Percentiles rank a stretch among this genome's conserved stretches.
These are phyloP conservation scores for Neopestalotiopsis rosae DNA, from an alignment of 2,329 filamentous ascomycete genomes.

Conservation along the genomic window DNA sequence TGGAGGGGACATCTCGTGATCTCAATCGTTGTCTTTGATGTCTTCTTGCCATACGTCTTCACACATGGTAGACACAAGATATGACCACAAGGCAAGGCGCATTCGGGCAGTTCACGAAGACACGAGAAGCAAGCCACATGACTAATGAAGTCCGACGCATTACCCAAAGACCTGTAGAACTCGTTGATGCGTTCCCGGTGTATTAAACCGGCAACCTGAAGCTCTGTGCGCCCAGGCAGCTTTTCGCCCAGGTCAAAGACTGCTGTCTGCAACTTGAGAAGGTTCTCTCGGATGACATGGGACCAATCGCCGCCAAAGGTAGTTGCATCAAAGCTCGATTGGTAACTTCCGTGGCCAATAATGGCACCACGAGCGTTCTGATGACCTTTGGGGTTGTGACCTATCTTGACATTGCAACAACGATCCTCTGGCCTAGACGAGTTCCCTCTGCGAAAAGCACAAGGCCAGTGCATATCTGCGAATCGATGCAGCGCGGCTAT, in stretches of 20 bases:
- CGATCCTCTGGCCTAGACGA: conserved; percentile 30
- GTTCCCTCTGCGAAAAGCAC: conserved; percentile 29
- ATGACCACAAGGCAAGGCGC: conserved; percentile 35
- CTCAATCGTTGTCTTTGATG: conserved; percentile 36
- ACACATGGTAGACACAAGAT: conserved; percentile 35
- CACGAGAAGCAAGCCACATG: conserved; percentile 37
- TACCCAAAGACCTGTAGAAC: conserved; percentile 33
- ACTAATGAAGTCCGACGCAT: conserved; percentile 32
- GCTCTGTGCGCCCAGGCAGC: conserved; percentile 32
- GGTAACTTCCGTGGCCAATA: conserved; percentile 36
- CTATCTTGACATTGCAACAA: conserved; percentile 36
- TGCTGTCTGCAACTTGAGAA: conserved; percentile 31
- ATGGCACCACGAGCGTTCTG: conserved; percentile 37
- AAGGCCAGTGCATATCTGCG: conserved; percentile 33
- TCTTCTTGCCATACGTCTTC: conserved; percentile 33
- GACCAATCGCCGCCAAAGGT: conserved; percentile 32
- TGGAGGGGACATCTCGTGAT: conserved; percentile 35
- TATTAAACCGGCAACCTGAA: conserved; percentile 33
- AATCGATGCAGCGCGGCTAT: conserved; percentile 34
- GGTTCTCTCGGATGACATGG: conserved; percentile 31
- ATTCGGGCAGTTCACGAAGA: conserved; percentile 36
- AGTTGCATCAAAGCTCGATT: conserved; percentile 31
- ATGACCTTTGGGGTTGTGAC: conserved; percentile 37
- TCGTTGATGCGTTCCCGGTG: conserved; percentile 37
- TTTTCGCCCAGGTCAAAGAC: conserved; percentile 33